Evolutionary conservation across 1,284 basidiomycete species (phyloP), one percentile per base, ranked within the genome.

Genomic region (Marasmius sp.): DNA sequence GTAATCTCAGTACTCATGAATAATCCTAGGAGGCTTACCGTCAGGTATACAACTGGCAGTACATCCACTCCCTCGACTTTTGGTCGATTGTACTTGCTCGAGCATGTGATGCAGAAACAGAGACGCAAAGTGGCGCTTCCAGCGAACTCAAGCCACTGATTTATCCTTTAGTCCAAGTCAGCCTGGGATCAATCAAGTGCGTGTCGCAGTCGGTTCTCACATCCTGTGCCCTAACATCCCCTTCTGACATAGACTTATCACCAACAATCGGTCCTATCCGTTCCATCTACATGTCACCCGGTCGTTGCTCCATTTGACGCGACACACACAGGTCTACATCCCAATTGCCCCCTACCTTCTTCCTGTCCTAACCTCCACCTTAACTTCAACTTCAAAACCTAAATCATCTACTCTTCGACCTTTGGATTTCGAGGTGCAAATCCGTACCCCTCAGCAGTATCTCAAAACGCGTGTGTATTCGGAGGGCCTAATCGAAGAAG

Each of bases 21-120:
- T 22, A 58, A 12, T 61, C 69, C 51, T 72, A 94, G 88, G 94
- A 96, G 68, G 88, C 92, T 6, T 95, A 92, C 78, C 91, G 90
- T 74, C 89, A 92, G 67, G 95, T 98, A 22, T 97, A 98, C 79
- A 99, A 98, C 77, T 99, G 97, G 97, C 97, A 98, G 75, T 99
- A 92, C 69, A 91, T 93, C 6, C 97, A 98, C 74, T 94, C 90
- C 64, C 81, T 99, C 67, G 97, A 99, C 79, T 98, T 99, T 71
- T 99, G 97, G 97, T 86, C 88, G 55, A 82, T 94, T 57, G 93
- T 98, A 2, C 82, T 98, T n/a, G 89, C 88, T 7, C 82, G 88
- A 38, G 90, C 93, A 14, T 95, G 91, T 67, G 86, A 89, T 70
- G 77, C 80, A 37, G 78, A 88, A 68, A 79, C 80, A 0, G 81